These are phyloP conservation scores for Phytophthora aleatoria DNA, from an alignment of 352 stramenopile genomes.

Conservation along the genomic window DNA sequence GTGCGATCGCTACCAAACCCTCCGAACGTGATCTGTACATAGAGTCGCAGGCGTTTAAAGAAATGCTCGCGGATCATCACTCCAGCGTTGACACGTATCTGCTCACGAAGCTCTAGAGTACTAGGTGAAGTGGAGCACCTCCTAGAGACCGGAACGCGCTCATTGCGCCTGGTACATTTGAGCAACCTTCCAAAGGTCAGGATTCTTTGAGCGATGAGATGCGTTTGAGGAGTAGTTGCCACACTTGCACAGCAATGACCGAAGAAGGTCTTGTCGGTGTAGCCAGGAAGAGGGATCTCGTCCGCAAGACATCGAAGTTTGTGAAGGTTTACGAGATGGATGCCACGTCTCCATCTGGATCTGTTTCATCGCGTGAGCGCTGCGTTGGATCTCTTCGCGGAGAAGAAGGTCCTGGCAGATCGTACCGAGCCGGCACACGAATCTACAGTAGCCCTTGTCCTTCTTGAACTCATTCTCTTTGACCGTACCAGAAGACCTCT, in stretches of 20 bases:
- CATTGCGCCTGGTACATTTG: conserved; percentile 9
- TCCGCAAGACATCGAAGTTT: background rate
- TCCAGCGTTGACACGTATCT: conserved; percentile 12
- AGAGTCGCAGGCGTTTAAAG: background rate
- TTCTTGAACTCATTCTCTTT: background rate
- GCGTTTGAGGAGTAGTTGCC: conserved; percentile 5
- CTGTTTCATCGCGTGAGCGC: conserved; percentile 17
- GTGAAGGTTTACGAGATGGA: background rate
- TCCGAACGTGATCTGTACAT: conserved; percentile 8
- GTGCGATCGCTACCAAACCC: background rate
- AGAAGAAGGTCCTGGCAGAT: background rate
- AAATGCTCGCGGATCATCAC: conserved; percentile 22
- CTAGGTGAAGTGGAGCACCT: background rate
- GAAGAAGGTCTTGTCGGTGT: conserved; percentile 18
- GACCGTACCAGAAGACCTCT: background rate
- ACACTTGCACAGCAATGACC: conserved; percentile 22
- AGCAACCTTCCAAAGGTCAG: conserved; percentile 15
- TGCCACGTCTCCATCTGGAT: conserved; percentile 24
- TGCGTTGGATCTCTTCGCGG: background rate
- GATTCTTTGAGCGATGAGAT: conserved; percentile 17
- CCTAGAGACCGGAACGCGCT: background rate
- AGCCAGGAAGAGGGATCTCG: conserved; percentile 13
- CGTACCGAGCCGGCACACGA: background rate
- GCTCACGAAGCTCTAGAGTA: conserved; percentile 4
- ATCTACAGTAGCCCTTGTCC: background rate